Base-by-base conservation (phyloP, 768 basidiomycete genomes). In the Hydnum rufescens region DNA sequence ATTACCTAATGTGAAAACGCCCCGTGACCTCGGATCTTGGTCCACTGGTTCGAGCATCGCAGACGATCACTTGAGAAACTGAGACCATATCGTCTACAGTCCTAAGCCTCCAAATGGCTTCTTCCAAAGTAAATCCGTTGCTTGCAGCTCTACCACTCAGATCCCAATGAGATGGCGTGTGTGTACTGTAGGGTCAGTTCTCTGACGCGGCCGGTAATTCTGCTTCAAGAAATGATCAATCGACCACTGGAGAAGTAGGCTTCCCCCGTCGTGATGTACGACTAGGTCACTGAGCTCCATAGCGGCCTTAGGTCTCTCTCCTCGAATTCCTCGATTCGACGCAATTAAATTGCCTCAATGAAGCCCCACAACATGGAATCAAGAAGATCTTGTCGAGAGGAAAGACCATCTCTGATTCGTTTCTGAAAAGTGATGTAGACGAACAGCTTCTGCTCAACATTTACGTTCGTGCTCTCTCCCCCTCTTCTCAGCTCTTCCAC, bases 271-370 rank as follows among this genome's bases (percentile, higher is more conserved):
- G 5, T 50, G 5, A 8, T 39, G n/a, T n/a, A n/a, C 29, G 18
- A 31, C 16, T 23, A 13, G 2, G n/a, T n/a, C n/a, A n/a, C n/a
- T n/a, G n/a, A n/a, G n/a, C n/a, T n/a, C n/a, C n/a, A 18, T 16
- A 25, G n/a, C 5, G 18, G 25, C 30, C 42, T 53, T 52, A 77
- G 75, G 65, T 67, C 50, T 77, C 76, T 23, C 65, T 78, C 22
- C 68, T 80, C 50, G 70, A 76, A 59, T 68, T 69, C 54, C 65
- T 84, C 46, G 80, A 83, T 60, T 54, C 66, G 19, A 65, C 68
- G 1, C 80, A 83, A 61, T 61, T 77, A 49, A 75, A 74, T 54
- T 83, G 82, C 58, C 71, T 86, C 57, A 85, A 86, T 61, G 83
- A 86, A 59, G 62, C 69, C 31, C 51, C 58, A 2, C 59, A 58